Percentiles rank a stretch among this genome's conserved stretches.
These are phyloP conservation scores for Pisolithus marmoratus DNA, from an alignment of 768 basidiomycete species.

Conservation along the genomic window DNA sequence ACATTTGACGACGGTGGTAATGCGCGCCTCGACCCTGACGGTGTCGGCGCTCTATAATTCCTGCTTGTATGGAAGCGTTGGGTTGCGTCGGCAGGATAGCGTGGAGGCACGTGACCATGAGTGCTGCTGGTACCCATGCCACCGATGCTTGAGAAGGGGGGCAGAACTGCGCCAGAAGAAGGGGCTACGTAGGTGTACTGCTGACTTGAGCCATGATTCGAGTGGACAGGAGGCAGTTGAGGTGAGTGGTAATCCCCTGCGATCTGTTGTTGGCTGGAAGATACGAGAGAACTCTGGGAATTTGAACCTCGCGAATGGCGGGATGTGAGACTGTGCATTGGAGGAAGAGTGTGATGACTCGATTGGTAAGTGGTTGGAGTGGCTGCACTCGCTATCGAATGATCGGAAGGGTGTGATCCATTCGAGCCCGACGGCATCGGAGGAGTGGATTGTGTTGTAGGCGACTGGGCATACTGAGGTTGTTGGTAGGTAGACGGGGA, in stretches of 20 bases:
- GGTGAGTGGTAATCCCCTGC: conserved; percentile 39
- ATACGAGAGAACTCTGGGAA: conserved; percentile 29
- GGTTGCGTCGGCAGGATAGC: conserved; percentile 44
- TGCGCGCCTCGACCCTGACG: conserved; percentile 51
- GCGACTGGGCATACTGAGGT: conserved; percentile 56
- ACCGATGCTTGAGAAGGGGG: conserved; percentile 68
- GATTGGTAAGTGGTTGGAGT: conserved; percentile 27
- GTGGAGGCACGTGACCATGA: conserved; percentile 50
- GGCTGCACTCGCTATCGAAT: conserved; percentile 21
- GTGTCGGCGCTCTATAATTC: conserved; percentile 26
- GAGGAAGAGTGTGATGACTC: conserved; percentile 22
- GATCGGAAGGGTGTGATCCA: conserved; percentile 22
- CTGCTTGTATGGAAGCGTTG: conserved; percentile 25
- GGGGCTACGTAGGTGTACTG: conserved; percentile 31
- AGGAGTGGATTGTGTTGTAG: conserved; percentile 56
- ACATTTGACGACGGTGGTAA: conserved; percentile 59
- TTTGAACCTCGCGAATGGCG: conserved; percentile 30
- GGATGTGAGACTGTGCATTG: conserved; percentile 23
- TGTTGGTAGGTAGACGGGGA: conserved; percentile 56
- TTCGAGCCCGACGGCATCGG: conserved; percentile 37
- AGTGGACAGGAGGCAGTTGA: conserved; percentile 38
- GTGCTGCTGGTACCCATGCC: conserved; percentile 42
- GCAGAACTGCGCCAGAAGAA: conserved; percentile 50
- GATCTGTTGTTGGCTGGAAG: conserved; percentile 28
- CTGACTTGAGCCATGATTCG: conserved; percentile 31